A percentile compares a stretch with the other conserved stretches of the same genome.
Evolutionary conservation across 1,284 basidiomycete genomes (phyloP).

Genomic region (Leccinum angustisporum): DNA sequence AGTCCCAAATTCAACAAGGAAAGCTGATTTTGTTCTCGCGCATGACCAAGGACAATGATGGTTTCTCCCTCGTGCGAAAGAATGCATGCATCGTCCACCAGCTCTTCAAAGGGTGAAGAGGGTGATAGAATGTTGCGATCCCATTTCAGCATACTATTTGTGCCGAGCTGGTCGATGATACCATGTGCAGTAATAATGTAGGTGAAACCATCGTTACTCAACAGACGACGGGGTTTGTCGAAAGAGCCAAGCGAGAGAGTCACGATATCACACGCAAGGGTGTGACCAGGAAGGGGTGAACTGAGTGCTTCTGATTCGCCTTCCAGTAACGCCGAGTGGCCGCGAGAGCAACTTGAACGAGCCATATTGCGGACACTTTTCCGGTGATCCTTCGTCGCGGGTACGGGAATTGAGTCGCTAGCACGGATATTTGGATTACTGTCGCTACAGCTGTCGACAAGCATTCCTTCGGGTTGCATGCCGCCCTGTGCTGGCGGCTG

Average conservation of each 20-base stretch:
- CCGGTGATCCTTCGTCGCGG: not conserved
- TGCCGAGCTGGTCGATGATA: conserved; percentile 32
- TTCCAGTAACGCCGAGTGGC: not conserved
- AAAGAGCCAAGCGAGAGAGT: conserved; percentile 29
- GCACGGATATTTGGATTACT: not conserved
- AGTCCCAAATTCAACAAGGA: conserved; percentile 23
- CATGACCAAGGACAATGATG: conserved; percentile 40
- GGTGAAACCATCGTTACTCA: conserved; percentile 22
- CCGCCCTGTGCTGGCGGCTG: not conserved
- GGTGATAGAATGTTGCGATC: conserved; percentile 22
- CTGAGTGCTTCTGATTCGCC: not conserved
- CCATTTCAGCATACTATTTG: conserved; percentile 17
- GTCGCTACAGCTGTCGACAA: not conserved
- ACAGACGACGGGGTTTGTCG: conserved; percentile 45
- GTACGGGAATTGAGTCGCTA: not conserved
- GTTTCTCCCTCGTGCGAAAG: conserved; percentile 28
- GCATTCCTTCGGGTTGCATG: not conserved
- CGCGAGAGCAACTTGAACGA: not conserved
- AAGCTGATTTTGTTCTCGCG: conserved; percentile 39
- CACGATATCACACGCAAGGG: conserved; percentile 15
- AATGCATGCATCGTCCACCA: conserved; percentile 47
- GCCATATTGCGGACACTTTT: not conserved
- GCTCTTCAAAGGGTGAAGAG: conserved; percentile 21
- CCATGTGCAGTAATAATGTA: conserved; percentile 41
- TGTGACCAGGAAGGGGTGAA: conserved; percentile 5